phyloP scores from a whole-genome alignment of 176 grass and related monocot species.

The Metroxylon sagu region DNA sequence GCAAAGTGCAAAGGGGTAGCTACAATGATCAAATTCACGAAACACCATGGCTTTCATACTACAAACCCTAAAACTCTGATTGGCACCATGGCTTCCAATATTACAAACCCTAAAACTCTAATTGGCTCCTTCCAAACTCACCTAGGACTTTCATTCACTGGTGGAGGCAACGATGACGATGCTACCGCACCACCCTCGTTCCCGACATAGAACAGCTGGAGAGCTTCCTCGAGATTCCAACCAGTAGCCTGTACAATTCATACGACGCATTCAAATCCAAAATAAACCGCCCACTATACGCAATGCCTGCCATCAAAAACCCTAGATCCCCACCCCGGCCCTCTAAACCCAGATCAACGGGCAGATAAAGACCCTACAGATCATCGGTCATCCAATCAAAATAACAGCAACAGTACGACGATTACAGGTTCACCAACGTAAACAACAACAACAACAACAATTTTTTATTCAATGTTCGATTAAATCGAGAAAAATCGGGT shows the following conservation, averaged over 20 bases:
- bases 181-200: constrained; percentile 41
- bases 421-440: no score
- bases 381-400: no score
- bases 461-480: no score
- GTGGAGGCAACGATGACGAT: constrained; percentile 13
- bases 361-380: no score
- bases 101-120: constrained; percentile 16
- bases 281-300: no score
- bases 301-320: no score
- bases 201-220: constrained; percentile 84
- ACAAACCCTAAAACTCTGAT: constrained; percentile 20
- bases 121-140: constrained; percentile 10
- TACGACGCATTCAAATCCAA: not conserved
- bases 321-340: no score
- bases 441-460: no score
- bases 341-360: no score
- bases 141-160: constrained; percentile 17
- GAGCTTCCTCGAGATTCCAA: constrained; percentile 85
- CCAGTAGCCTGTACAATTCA: constrained; percentile 50
- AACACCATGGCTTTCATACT: not conserved
- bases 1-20: not conserved
- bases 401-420: no score
- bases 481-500: no score
- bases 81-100: not conserved
- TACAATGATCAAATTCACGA: not conserved